A percentile compares a stretch with the other conserved stretches of the same genome.
phyloP scores from a whole-genome alignment of 768 basidiomycete genomes.

The Sarcodon aspratus region DNA sequence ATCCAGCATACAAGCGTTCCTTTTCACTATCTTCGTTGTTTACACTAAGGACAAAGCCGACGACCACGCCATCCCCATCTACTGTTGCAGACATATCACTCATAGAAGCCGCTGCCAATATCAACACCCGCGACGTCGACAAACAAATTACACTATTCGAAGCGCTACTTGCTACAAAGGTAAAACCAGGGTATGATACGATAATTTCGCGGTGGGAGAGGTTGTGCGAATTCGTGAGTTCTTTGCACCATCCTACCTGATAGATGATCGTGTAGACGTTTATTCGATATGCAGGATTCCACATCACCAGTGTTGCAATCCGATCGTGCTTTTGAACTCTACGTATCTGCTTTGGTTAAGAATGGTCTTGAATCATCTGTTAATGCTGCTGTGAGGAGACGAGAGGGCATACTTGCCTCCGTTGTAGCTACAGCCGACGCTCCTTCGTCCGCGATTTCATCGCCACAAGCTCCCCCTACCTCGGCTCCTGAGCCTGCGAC shows the following conservation, averaged over 20 bases:
- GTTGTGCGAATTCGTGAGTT: conserved; percentile 72
- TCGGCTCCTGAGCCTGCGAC: conserved; percentile 2
- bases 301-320: conserved; percentile 60
- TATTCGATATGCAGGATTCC: conserved; percentile 36
- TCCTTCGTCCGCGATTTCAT: conserved; percentile 6
- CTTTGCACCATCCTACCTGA: conserved; percentile 1
- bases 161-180: conserved; percentile 52
- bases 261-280: not conserved
- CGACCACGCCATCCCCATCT: conserved; percentile 43
- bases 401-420: conserved; percentile 48
- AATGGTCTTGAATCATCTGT: conserved; percentile 46
- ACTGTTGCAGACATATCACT: conserved; percentile 61
- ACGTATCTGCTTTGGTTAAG: conserved; percentile 56
- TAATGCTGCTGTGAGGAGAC: conserved; percentile 50
- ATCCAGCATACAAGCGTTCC: conserved; percentile 3
- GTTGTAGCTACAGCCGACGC: conserved; percentile 9
- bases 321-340: conserved; percentile 64
- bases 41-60: conserved; percentile 23
- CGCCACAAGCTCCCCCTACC: conserved; percentile 3
- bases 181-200: conserved; percentile 59
- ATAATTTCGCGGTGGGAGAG: conserved; percentile 76
- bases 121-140: conserved; percentile 52
- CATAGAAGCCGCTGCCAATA: conserved; percentile 70
- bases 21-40: conserved; percentile 19
- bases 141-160: conserved; percentile 64